Percentiles rank a stretch among this genome's conserved stretches.
phyloP scores from a whole-genome alignment of 2,329 filamentous ascomycete genomes.

The Fusarium kyushuense region DNA sequence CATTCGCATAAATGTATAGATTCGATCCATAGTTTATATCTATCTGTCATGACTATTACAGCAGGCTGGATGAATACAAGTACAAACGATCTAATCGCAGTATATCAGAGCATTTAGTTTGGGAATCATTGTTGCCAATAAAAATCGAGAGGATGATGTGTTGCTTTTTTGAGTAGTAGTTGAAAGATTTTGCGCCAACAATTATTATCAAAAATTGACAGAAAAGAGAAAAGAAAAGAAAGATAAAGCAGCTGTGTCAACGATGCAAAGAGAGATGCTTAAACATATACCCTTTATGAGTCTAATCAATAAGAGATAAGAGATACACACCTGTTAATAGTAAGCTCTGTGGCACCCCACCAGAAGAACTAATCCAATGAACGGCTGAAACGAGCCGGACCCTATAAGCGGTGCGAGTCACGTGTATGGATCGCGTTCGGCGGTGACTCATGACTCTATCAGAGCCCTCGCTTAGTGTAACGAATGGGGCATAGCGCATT shows the following conservation, averaged over 20 bases:
- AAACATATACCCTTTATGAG: too few relatives aligned
- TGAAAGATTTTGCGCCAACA: too few relatives aligned
- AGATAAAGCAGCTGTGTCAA: too few relatives aligned
- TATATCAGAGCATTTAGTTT: not conserved
- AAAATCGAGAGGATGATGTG: too few relatives aligned
- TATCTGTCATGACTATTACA: not conserved
- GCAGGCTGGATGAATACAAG: not conserved
- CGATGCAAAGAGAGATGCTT: too few relatives aligned
- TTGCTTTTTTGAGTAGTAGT: too few relatives aligned
- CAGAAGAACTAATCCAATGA: too few relatives aligned
- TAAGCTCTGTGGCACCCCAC: too few relatives aligned
- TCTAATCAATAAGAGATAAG: too few relatives aligned
- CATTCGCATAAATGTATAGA: conserved; percentile 35
- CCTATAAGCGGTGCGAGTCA: conserved; percentile 29
- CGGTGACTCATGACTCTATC: conserved; percentile 48
- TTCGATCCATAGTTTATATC: not conserved
- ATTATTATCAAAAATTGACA: too few relatives aligned
- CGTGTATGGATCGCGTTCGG: conserved; percentile 42
- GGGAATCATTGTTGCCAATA: not conserved
- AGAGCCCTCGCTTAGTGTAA: conserved; percentile 58
- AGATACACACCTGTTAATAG: too few relatives aligned
- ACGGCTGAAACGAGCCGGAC: not conserved
- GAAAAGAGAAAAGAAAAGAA: too few relatives aligned
- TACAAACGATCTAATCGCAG: not conserved
- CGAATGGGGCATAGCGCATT: conserved; percentile 52